Evolutionary conservation across 345 rosid species (phyloP), one percentile per base, ranked within the genome.

Genomic region (Jatropha curcas): DNA sequence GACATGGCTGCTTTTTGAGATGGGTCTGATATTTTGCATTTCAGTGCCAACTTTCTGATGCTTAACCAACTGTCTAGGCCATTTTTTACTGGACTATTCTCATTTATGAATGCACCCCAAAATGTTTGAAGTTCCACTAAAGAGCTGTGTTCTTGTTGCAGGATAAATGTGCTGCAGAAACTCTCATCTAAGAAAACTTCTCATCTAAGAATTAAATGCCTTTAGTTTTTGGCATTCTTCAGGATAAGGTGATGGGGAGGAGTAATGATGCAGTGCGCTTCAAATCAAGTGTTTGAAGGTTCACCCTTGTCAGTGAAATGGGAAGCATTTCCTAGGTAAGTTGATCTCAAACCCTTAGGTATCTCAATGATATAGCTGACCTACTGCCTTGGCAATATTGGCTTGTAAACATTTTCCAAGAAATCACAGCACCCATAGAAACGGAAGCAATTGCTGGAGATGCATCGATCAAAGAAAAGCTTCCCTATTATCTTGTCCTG

Each of bases 341-440:
- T 61, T 35, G 48, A 61, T 1, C 66, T 34, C 66, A 74, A 60
- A 46, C 82, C 78, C 30, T n/a, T n/a, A 79, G 57, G 71, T 61
- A 61, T 28, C 46, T 61, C 66, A 61, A 33, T 7, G 48, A 61
- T 27, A 34, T 4, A 61, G 66, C 4, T 35, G 11, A 35, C 48
- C 13, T 20, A 61, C 11, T 35, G 46, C 66, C 46, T 61, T 61
- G 13, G 66, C 5, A 61, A 61, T 35, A 17, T 61, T 20, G 66
- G 66, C 41, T 33, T 61, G 33, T 61, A 72, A 4, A 59, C 66
- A 7, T 19, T 6, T 61, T 61, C 66, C n/a, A n/a, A n/a, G n/a
- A 61, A 46, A 61, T 61, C 66, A n/a, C 16, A 61, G 7, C 24
- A 61, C 66, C 66, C 41, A 61, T 8, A 61, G 28, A 34, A 61